Conservation (phyloP, 768 basidiomycete species). For the Fomitopsis serialis region DNA sequence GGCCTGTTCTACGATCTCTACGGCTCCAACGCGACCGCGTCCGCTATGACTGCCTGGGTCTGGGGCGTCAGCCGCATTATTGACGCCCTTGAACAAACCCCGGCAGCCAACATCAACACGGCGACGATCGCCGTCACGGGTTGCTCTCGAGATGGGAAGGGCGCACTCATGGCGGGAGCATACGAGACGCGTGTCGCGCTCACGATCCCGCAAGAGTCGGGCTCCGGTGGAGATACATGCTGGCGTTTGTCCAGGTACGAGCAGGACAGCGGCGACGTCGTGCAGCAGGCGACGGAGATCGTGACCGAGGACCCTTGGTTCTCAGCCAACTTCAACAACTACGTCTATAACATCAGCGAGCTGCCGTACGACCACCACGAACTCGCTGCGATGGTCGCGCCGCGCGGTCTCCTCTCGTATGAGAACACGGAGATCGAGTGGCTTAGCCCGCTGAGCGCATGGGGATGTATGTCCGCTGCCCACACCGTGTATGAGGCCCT, state of each 20-base stretch:
- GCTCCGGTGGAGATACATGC: constrained; percentile 53
- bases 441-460: constrained; percentile 46
- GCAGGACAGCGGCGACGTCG: constrained; percentile 34
- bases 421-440: constrained; percentile 54
- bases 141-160: constrained; percentile 59
- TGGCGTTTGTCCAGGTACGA: constrained; percentile 54
- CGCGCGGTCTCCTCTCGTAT: constrained; percentile 45
- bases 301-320: constrained; percentile 62
- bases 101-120: constrained; percentile 42
- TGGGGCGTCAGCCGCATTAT: constrained; percentile 59
- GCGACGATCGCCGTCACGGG: constrained; percentile 49
- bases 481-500: constrained; percentile 47
- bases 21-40: constrained; percentile 39
- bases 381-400: constrained; percentile 50
- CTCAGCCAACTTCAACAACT: constrained; percentile 43
- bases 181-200: constrained; percentile 54
- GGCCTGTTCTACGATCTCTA: constrained; percentile 58
- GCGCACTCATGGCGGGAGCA: constrained; percentile 52
- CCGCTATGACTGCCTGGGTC: constrained; percentile 57
- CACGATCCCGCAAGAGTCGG: constrained; percentile 60
- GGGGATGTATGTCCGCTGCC: constrained; percentile 46
- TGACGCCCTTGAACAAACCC: constrained; percentile 49
- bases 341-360: constrained; percentile 36
- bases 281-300: constrained; percentile 55
- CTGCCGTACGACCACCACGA: constrained; percentile 60